Percentiles rank a stretch among this genome's conserved stretches.
These are phyloP conservation scores for Boletales sp. DNA, from an alignment of 768 basidiomycete genomes.

Conservation along the genomic window DNA sequence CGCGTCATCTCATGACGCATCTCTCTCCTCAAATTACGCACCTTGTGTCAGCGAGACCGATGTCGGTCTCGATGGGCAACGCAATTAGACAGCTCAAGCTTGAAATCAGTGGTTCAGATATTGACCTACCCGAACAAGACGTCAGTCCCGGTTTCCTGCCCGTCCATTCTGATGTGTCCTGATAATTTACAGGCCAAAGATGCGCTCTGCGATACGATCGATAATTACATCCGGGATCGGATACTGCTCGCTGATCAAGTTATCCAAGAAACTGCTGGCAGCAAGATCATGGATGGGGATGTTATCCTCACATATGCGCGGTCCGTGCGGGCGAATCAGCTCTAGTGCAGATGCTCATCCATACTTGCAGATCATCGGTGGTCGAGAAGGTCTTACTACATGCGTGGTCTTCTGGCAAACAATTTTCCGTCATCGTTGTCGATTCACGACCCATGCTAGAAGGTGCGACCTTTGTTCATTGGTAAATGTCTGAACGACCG, in stretches of 20 bases:
- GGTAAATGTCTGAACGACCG: not conserved
- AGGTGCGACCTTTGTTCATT: slow-evolving; percentile 42
- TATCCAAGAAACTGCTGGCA: slow-evolving; percentile 82
- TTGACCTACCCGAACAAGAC: slow-evolving; percentile 93
- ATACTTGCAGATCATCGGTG: slow-evolving; percentile 72
- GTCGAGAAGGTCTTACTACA: slow-evolving; percentile 85
- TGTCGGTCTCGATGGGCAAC: slow-evolving; percentile 94
- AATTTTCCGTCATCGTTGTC: slow-evolving; percentile 87
- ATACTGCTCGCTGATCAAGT: slow-evolving; percentile 93
- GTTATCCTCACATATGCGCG: slow-evolving; percentile 91
- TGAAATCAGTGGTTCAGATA: slow-evolving; percentile 89
- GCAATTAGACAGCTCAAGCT: slow-evolving; percentile 92
- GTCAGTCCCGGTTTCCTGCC: slow-evolving; percentile 39
- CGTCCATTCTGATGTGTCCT: not conserved
- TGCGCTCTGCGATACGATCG: slow-evolving; percentile 77
- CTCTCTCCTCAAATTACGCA: slow-evolving; percentile 92
- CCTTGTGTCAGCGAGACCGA: slow-evolving; percentile 81
- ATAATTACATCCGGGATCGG: slow-evolving; percentile 89
- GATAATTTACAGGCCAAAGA: slow-evolving; percentile 71
- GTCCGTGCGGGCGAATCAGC: slow-evolving; percentile 37
- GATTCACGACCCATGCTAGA: slow-evolving; percentile 95
- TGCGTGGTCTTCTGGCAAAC: slow-evolving; percentile 69
- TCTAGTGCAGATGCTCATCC: not conserved
- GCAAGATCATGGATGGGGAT: slow-evolving; percentile 94
- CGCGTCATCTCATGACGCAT: slow-evolving; percentile 88